Evolutionary conservation across 2,329 filamentous ascomycete species (phyloP).

Genomic region (Huntiella abstrusa): DNA sequence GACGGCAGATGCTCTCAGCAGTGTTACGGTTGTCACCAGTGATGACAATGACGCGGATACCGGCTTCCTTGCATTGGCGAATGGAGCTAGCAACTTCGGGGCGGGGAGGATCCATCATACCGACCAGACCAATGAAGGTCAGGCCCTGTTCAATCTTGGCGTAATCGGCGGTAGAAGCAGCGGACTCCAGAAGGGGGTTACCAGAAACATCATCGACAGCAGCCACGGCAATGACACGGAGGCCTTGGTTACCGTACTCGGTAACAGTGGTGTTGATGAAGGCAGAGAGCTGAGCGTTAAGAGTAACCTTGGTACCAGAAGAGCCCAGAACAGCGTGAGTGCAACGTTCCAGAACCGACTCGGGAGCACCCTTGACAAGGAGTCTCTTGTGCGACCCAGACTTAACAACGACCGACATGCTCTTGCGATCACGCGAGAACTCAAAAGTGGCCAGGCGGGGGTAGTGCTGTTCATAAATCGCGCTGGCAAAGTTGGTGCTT

Average conservation of each 20-base stretch:
- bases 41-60: conserved; percentile 93
- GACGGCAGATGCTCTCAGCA: conserved; percentile 89
- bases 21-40: conserved; percentile 97
- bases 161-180: conserved; percentile 73
- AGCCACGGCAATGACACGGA: conserved; percentile 87
- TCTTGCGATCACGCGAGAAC: conserved; percentile 95
- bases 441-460: conserved; percentile 75
- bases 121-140: conserved; percentile 82
- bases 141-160: conserved; percentile 77
- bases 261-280: conserved; percentile 64
- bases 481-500: conserved; percentile 63
- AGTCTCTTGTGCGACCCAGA: conserved; percentile 54
- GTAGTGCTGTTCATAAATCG: conserved; percentile 60
- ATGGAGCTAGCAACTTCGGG: conserved; percentile 80
- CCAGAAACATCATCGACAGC: conserved; percentile 57
- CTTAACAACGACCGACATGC: conserved; percentile 89
- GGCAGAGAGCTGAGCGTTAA: conserved; percentile 49
- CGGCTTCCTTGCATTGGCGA: conserved; percentile 72
- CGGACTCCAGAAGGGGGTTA: conserved; percentile 50
- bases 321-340: conserved; percentile 61
- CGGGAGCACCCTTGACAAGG: conserved; percentile 89
- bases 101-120: conserved; percentile 91
- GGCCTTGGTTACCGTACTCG: conserved; percentile 77
- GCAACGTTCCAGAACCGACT: conserved; percentile 86
- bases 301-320: conserved; percentile 55